These are phyloP conservation scores for Nemophila menziesii DNA, from an alignment of 257 asterid genomes.

Conservation along the genomic window DNA sequence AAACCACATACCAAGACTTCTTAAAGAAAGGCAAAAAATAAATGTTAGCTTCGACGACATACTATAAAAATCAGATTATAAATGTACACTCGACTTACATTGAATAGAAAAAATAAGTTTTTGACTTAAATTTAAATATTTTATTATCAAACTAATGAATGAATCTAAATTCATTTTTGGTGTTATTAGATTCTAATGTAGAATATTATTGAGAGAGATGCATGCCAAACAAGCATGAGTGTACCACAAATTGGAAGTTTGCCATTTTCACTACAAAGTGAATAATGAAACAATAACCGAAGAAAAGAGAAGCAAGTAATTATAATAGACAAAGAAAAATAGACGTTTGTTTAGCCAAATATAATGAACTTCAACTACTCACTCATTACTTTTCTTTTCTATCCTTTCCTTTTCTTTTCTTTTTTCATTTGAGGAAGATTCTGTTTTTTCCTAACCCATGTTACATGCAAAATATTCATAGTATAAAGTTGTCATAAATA, in stretches of 20 bases:
- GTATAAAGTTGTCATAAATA: slow-evolving; percentile 9
- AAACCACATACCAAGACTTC: too few species aligned
- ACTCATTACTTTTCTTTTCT: slow-evolving; percentile 12
- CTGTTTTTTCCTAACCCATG: neutral
- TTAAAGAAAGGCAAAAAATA: too few species aligned
- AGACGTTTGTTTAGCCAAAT: slow-evolving; percentile 10
- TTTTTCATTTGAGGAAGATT: neutral
- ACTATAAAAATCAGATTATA: too few species aligned
- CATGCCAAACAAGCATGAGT: slow-evolving; percentile 12
- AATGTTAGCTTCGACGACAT: too few species aligned
- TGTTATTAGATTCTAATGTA: too few species aligned
- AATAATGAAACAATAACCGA: neutral
- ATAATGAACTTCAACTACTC: slow-evolving; percentile 13
- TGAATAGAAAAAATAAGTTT: too few species aligned
- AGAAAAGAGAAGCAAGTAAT: slow-evolving; percentile 14
- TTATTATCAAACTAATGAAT: too few species aligned
- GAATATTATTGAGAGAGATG: neutral
- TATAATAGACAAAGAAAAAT: slow-evolving; percentile 16
- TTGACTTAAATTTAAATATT: too few species aligned
- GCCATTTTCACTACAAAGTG: neutral
- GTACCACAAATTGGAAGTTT: slow-evolving; percentile 4
- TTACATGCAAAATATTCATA: slow-evolving; percentile 4
- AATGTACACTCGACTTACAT: too few species aligned
- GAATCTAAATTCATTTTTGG: too few species aligned
- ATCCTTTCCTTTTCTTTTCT: neutral